A percentile compares a stretch with the other conserved stretches of the same genome.
phyloP scores from a whole-genome alignment of 73 alveolate species.

The Durusdinium trenchii region DNA sequence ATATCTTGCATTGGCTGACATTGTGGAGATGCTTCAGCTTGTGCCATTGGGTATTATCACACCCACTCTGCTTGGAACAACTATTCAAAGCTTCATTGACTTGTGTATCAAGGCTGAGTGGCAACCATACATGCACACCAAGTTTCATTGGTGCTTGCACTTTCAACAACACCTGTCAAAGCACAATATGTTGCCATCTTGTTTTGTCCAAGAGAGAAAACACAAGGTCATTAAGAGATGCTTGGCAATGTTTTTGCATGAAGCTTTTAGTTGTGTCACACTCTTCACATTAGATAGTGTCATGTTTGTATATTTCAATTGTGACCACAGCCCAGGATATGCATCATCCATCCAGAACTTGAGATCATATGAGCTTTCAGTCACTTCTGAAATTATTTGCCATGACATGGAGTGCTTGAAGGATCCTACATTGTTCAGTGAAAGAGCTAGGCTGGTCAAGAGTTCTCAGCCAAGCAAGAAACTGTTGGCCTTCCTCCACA shows the following conservation, averaged over 20 bases:
- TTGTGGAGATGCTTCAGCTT: background rate
- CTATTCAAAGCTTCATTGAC: background rate
- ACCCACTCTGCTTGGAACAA: background rate
- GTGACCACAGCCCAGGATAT: background rate
- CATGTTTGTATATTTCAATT: background rate
- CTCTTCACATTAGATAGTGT: background rate
- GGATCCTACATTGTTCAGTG: background rate
- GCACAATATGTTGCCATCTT: background rate
- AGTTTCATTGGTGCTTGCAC: conserved; percentile 26
- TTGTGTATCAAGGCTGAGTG: background rate
- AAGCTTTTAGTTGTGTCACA: background rate
- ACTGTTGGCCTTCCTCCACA: background rate
- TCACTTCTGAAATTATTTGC: background rate
- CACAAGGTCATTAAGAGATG: background rate
- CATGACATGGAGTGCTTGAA: background rate
- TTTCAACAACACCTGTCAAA: background rate
- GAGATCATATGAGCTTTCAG: background rate
- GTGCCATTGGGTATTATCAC: background rate
- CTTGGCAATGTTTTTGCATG: background rate
- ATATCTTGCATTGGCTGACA: background rate
- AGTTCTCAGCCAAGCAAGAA: background rate
- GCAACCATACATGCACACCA: conserved; percentile 16
- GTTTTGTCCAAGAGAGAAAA: conserved; percentile 54
- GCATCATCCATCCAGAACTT: background rate
- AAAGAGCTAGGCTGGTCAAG: background rate